Conservation (phyloP, 73 alveolate species). For the Blepharisma stoltei region DNA sequence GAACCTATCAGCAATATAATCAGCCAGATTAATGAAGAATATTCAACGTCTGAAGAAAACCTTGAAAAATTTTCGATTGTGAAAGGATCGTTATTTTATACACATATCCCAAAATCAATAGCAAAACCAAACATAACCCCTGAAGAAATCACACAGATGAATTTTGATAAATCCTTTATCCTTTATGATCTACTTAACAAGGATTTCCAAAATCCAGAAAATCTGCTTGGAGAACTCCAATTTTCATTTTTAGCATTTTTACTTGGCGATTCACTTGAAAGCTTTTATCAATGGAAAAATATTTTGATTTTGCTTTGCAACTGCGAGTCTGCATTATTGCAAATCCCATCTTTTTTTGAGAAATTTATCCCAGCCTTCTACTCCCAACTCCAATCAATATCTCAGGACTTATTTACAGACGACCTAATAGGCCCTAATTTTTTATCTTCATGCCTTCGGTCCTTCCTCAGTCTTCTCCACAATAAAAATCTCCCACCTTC, state of each 20-base stretch:
- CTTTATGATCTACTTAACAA: constrained; percentile 16
- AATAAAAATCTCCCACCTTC: constrained; percentile 20
- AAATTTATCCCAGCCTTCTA: constrained; percentile 45
- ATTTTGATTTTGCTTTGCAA: constrained; percentile 32
- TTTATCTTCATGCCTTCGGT: constrained; percentile 30
- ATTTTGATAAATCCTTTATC: constrained; percentile 49
- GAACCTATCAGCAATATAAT: constrained; percentile 41
- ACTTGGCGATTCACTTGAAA: constrained; percentile 51
- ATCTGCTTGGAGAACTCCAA: constrained; percentile 58
- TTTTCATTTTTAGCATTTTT: constrained; percentile 55
- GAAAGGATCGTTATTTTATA: constrained; percentile 34
- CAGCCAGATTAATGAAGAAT: constrained; percentile 35
- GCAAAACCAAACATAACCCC: constrained; percentile 35
- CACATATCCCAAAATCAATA: constrained; percentile 42
- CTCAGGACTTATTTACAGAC: constrained; percentile 52
- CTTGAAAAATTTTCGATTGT: constrained; percentile 2
- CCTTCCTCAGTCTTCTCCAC: constrained; percentile 8
- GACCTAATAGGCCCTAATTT: constrained; percentile 36
- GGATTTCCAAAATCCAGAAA: constrained; percentile 6
- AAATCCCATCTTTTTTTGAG: constrained; percentile 27
- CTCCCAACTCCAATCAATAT: constrained; percentile 40
- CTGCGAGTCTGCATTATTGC: constrained; percentile 35
- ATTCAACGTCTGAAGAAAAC: constrained; percentile 24
- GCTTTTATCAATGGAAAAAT: constrained; percentile 63
- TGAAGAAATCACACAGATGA: constrained; percentile 40